Evolutionary conservation across 257 asterid species (phyloP), one percentile per base, ranked within the genome.

Genomic region (Eustoma russellianum): DNA sequence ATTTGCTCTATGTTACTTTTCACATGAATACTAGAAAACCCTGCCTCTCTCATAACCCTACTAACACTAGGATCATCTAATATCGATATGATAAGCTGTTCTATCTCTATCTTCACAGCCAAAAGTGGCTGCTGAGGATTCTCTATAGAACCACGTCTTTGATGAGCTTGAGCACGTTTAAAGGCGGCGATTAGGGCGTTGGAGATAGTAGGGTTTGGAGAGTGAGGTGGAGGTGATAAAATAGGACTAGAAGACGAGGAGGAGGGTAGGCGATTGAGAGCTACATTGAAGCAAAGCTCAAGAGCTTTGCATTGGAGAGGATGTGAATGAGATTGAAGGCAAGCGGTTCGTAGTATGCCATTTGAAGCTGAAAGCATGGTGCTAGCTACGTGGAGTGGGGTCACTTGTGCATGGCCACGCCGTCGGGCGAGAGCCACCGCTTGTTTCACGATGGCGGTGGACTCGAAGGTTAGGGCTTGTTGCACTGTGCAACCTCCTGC

Each of bases 221-320:
- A 16, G 14, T 72, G 79, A 19, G 62, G 68, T 17, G 12, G 12
- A 38, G 43, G 12, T 11, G 62, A 68, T 9, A 79, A 17, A 58
- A 77, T 68, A 60, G 83, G 78, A 45, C 46, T 59, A 6, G 86
- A 55, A 38, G 43, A 24, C 16, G 85, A 66, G 62, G 62, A 64
- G 17, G 91, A 78, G 0, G 97, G 95, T 15, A 89, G 84, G 47
- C 97, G 85, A 56, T 89, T 86, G 35, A 89, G 93, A 0, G 95
- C 95, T n/a, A 89, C 95, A 67, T 81, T 85, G 88, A 89, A 86
- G 72, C 97, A 86, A 51, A 89, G 97, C 76, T 89, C 97, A 2
- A 89, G 78, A 33, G 97, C 95, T 61, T 85, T 89, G 61, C 95
- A 86, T 48, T 83, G 97, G 60, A 89, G 94, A 11, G 94, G 95